phyloP scores from a whole-genome alignment of 31 red algal genomes.

The Pterothamnion heteromorphum region DNA sequence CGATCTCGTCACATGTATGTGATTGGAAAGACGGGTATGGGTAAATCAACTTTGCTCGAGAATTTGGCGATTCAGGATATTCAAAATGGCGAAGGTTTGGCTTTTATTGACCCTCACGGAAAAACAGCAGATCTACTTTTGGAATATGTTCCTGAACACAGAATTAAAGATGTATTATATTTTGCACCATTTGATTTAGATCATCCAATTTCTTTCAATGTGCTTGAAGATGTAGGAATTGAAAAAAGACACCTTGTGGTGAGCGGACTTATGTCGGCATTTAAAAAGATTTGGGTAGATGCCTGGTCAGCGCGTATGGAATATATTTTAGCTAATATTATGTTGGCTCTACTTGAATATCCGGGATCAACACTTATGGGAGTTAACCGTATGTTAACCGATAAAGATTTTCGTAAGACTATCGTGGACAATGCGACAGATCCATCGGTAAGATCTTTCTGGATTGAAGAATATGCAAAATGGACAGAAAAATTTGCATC shows the following conservation, averaged over 20 bases:
- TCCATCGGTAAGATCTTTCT: not conserved
- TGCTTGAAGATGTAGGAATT: not conserved
- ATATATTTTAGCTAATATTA: not conserved
- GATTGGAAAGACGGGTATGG: slow-evolving; percentile 8
- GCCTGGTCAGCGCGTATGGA: not conserved
- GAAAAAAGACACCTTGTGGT: not conserved
- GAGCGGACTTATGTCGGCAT: not conserved
- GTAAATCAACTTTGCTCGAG: slow-evolving; percentile 16
- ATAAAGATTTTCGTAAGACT: not conserved
- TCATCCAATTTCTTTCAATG: not conserved
- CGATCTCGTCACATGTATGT: not conserved
- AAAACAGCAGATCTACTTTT: not conserved
- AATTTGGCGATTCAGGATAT: not conserved
- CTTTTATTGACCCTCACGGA: slow-evolving; percentile 6
- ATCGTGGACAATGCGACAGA: not conserved
- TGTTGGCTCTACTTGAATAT: not conserved
- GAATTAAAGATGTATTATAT: not conserved
- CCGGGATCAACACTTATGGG: not conserved
- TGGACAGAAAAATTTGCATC: not conserved
- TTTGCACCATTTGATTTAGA: slow-evolving; percentile 18
- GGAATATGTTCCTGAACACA: not conserved
- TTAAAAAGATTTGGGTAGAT: slow-evolving; percentile 1
- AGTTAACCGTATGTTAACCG: not conserved
- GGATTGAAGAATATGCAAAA: not conserved
- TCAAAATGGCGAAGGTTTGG: not conserved